These are phyloP conservation scores for Beauveria sp. DNA, from an alignment of 2,329 filamentous ascomycete genomes.

Conservation along the genomic window DNA sequence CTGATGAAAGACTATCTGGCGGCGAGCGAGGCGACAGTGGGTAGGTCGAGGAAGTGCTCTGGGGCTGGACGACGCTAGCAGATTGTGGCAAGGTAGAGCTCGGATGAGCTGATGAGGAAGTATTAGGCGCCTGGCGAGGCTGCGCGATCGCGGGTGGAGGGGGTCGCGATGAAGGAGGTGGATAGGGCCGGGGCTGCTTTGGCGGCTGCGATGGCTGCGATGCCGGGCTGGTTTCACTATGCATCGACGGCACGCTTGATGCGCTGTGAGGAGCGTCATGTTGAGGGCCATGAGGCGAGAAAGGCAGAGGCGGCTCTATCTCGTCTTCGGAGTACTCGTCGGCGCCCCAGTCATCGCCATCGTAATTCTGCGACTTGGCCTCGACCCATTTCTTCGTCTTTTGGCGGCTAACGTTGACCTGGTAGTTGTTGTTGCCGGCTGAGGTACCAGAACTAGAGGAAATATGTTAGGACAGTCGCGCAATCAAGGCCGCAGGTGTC, in stretches of 20 bases:
- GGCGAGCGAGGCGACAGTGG: conserved; percentile 8
- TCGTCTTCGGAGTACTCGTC: conserved; percentile 54
- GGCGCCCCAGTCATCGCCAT: conserved; percentile 88
- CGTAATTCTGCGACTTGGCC: conserved; percentile 78
- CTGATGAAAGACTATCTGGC: background rate
- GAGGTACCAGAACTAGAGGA: background rate
- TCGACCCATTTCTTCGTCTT: conserved; percentile 96
- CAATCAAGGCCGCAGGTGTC: background rate
- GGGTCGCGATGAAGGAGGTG: background rate
- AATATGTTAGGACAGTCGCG: background rate
- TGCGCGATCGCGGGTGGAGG: background rate
- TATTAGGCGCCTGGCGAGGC: background rate
- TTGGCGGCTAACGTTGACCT: conserved; percentile 76
- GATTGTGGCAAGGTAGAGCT: background rate
- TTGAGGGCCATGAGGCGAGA: background rate
- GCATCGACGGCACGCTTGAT: conserved; percentile 16
- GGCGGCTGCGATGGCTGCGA: background rate
- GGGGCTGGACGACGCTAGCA: background rate
- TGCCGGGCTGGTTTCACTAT: conserved; percentile 18
- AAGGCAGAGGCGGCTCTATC: conserved; percentile 22
- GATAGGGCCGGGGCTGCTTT: background rate
- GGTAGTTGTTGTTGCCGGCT: conserved; percentile 43
- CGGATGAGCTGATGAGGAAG: background rate
- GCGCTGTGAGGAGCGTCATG: background rate
- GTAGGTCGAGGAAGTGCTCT: conserved; percentile 6